Conservation (phyloP, 306 rosid genomes). For the Rosa persica region DNA sequence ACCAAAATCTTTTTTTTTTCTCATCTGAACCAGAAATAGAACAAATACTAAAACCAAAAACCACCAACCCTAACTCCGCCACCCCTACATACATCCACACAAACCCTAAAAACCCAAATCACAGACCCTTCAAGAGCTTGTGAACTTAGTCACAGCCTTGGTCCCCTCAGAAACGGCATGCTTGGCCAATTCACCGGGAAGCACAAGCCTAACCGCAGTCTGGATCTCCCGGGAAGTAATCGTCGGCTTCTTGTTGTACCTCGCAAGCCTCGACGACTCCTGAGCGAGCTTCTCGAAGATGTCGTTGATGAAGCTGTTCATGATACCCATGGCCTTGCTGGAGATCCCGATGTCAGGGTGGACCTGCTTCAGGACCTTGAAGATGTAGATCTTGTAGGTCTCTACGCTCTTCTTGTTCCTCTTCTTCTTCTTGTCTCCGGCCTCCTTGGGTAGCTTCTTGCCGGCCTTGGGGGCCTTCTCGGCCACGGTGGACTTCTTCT, state of each 20-base stretch:
- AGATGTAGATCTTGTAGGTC: too few species aligned
- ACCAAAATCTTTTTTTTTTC: not conserved
- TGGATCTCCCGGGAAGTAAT: constrained; percentile 80
- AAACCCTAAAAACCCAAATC: not conserved
- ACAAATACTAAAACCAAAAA: not conserved
- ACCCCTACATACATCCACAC: not conserved
- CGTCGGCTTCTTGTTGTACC: constrained; percentile 73
- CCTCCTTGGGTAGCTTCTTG: too few species aligned
- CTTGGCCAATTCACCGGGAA: constrained; percentile 78
- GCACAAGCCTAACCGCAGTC: constrained; percentile 68
- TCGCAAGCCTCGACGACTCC: constrained; percentile 45
- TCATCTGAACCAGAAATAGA: not conserved
- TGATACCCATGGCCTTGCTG: too few species aligned
- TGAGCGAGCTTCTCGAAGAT: too few species aligned
- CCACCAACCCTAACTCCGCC: not conserved
- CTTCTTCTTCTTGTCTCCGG: too few species aligned
- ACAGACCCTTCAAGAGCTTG: constrained; percentile 42
- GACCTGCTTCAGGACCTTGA: too few species aligned
- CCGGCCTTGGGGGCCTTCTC: too few species aligned
- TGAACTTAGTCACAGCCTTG: constrained; percentile 72
- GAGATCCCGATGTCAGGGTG: too few species aligned
- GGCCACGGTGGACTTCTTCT: too few species aligned
- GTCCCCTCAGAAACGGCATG: constrained; percentile 85
- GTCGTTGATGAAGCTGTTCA: too few species aligned
- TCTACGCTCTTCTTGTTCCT: too few species aligned